These are phyloP conservation scores for Taphrina confusa DNA, from an alignment of 1,139 yeast species.

Conservation along the genomic window DNA sequence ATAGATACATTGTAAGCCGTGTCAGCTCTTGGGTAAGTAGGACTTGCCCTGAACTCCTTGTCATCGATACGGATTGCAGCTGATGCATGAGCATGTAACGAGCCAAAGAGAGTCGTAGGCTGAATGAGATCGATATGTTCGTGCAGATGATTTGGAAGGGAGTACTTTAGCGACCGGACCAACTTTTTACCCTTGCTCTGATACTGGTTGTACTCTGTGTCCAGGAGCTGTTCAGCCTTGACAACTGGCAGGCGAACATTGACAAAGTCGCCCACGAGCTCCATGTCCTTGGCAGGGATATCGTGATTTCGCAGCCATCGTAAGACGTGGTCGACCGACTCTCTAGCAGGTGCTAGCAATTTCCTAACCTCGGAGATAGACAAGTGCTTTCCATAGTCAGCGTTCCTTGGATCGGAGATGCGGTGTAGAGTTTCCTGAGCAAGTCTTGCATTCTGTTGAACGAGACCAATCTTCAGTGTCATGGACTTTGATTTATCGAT, in stretches of 20 bases:
- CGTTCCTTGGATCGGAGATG: conserved; percentile 10
- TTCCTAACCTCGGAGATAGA: conserved; percentile 10
- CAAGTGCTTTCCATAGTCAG: conserved; percentile 19
- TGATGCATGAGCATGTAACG: conserved; percentile 7
- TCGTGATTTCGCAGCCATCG: conserved; percentile 20
- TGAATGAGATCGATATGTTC: conserved; percentile 27
- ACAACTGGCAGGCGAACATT: conserved; percentile 6
- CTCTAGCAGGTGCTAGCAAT: conserved; percentile 6
- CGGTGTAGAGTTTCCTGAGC: conserved; percentile 11
- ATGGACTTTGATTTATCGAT: conserved; percentile 4
- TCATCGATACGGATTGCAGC: conserved; percentile 6
- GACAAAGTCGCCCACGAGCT: conserved; percentile 13
- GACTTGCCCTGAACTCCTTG: neutral
- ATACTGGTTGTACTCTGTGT: conserved; percentile 5
- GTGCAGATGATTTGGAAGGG: conserved; percentile 19
- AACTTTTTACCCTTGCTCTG: conserved; percentile 5
- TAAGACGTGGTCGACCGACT: neutral
- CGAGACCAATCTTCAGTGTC: conserved; percentile 7
- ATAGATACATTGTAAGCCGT: conserved; percentile 11
- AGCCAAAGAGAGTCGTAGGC: conserved; percentile 27
- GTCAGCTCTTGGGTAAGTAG: neutral
- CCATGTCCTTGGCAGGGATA: neutral
- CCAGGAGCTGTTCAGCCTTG: conserved; percentile 21
- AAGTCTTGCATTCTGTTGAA: neutral
- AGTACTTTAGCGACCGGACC: conserved; percentile 20